Evolutionary conservation across 2,329 filamentous ascomycete species (phyloP), one percentile per base, ranked within the genome.

Genomic region (Aspergillus unguis): DNA sequence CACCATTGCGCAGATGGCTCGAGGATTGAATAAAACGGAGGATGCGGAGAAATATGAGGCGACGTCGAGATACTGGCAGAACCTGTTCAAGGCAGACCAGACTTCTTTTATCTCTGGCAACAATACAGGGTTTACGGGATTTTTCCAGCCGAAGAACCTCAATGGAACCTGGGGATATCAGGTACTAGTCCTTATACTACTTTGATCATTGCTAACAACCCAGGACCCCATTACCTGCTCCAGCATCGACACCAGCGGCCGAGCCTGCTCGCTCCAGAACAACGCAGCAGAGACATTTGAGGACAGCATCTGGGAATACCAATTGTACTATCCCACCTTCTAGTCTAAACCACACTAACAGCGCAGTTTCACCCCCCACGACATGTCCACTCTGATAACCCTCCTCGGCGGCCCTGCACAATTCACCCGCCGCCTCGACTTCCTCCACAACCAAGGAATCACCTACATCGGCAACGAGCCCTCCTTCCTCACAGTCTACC

Each of bases 131-230:
- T 91, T 88, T 59, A 75, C 71, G 0, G 87, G 87, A 0, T 91
- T 90, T 68, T 85, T 90, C 54, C 85, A 89, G 64, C 86, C 87
- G 0, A 82, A 80, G 45, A 85, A 81, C 54, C 65, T 85, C 0
- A 90, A 91, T 62, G 76, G 78, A 26, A 88, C 85, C 0, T 91
- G 85, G 83, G 85, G 80, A 2, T 82, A 74, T 47, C 87, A 90
- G 66, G 80, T 62, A 28, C 5, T 45, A 26, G 8, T 11, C 5
- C 27, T 5, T 4, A 7, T 28, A 29, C 33, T 31, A 11, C 9
- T 17, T 26, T 10, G 11, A 6, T 42, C 5, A 4, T 8, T 9
- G n/a, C 9, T 33, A 51, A 45, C 40, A 5, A 6, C 1, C 10
- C 37, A 85, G 83, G 5, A 77, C 82, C 42, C 78, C 70, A 69